Percentiles rank a stretch among this genome's conserved stretches.
These are phyloP conservation scores for Capsella rubella DNA, from an alignment of 441 rosid species.

Conservation along the genomic window DNA sequence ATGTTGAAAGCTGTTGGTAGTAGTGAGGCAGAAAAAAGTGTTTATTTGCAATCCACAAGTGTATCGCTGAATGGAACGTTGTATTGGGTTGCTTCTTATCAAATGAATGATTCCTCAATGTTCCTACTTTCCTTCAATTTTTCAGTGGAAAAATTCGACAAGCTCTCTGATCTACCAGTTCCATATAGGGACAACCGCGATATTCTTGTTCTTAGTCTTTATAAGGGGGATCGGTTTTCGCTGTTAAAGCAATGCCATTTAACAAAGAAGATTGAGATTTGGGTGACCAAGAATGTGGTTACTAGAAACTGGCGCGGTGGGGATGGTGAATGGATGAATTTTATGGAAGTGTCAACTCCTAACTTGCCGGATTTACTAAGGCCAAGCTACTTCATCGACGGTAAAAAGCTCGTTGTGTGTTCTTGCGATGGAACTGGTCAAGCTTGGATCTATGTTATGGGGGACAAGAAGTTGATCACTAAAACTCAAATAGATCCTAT, in stretches of 20 bases:
- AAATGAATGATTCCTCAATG: not conserved
- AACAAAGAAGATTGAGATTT: slow-evolving; percentile 15
- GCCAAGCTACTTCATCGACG: too few species aligned
- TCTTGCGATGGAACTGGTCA: too few species aligned
- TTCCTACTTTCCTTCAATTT: not conserved
- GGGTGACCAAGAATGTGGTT: not conserved
- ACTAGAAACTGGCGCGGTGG: too few species aligned
- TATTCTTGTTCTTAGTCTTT: not conserved
- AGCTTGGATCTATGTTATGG: too few species aligned
- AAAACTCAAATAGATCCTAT: too few species aligned
- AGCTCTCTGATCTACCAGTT: not conserved
- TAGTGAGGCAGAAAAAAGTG: not conserved
- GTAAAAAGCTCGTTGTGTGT: too few species aligned
- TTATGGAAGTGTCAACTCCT: too few species aligned
- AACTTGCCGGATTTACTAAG: too few species aligned
- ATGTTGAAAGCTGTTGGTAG: not conserved
- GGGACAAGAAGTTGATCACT: too few species aligned
- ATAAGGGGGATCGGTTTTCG: not conserved
- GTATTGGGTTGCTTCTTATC: not conserved
- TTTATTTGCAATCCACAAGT: not conserved
- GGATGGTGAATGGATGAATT: too few species aligned
- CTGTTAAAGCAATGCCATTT: not conserved
- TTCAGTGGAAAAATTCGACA: not conserved
- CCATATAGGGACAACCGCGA: not conserved
- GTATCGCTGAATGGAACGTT: not conserved